Evolutionary conservation across 768 basidiomycete genomes (phyloP), one percentile per base, ranked within the genome.

Genomic region (Exidia glandulosa): DNA sequence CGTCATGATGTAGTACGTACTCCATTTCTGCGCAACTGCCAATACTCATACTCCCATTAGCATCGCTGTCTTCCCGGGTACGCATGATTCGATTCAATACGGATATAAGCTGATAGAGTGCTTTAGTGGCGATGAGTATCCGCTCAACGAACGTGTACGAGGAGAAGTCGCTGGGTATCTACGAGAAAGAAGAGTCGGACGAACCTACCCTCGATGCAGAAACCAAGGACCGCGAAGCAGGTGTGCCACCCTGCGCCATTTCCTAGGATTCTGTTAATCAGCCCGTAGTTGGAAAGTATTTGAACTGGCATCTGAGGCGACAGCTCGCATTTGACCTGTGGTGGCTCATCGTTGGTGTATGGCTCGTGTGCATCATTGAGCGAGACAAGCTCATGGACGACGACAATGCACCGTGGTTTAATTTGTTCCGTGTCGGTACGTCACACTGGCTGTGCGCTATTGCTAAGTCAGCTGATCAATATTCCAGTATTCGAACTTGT

Each of bases 291-390:
- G 81, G 88, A 63, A 81, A 80, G 34, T 89, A 93, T 68, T 72
- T 93, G 19, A 80, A 85, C 2, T 82, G 86, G 81, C 93, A 95
- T 69, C 86, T 86, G 13, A 81, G 89, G 56, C 81, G 79, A 65
- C 95, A 99, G 68, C 82, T 99, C 60, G 89, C 94, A 2, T 97
- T 96, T 63, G 92, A 96, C 72, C 92, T 97, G 81, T 96, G 94
- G 95, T 96, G 93, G 93, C 71, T 98, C 23, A 88, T 76, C 0
- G 70, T 90, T 12, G 92, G 90, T 0, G 71, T 97, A 10, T 93
- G 94, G 73, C 71, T 96, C 2, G 77, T 97, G 36, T 97, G 94
- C 69, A 95, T 97, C 63, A 85, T 96, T 62, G 96, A 97, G 87
- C 78, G 81, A 57, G 76, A 76, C 34, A 78, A 82, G 36, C 70